phyloP scores from a whole-genome alignment of 2,329 filamentous ascomycete species.

The Fonsecaea pugnacius region DNA sequence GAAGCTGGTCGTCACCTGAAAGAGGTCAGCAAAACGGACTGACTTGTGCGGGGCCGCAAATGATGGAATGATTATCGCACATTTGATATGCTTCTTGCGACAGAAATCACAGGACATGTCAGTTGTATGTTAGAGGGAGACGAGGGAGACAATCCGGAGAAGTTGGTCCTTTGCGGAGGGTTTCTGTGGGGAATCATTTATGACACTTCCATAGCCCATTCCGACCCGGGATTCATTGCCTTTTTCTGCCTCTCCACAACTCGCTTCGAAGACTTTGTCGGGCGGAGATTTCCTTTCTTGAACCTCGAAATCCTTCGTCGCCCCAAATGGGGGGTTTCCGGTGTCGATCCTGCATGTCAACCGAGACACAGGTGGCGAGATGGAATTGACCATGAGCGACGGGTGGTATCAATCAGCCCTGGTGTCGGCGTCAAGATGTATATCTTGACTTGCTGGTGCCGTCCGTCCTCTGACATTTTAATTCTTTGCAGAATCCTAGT shows the following conservation, averaged over 20 bases:
- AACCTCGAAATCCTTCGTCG: neutral
- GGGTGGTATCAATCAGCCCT: neutral
- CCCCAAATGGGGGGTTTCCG: conserved; percentile 9
- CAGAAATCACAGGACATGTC: conserved; percentile 17
- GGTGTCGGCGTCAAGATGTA: neutral
- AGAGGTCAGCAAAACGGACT: neutral
- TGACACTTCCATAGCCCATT: too few relatives aligned
- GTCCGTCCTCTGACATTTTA: neutral
- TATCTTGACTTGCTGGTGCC: neutral
- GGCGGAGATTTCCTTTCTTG: conserved; percentile 1
- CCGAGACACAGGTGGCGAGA: neutral
- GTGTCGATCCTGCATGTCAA: conserved; percentile 13
- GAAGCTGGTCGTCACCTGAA: conserved; percentile 14
- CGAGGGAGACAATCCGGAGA: neutral
- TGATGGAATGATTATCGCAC: neutral
- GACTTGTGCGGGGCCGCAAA: neutral
- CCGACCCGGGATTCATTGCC: conserved; percentile 12
- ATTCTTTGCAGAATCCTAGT: neutral
- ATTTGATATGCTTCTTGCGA: conserved; percentile 14
- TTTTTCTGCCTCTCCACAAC: neutral
- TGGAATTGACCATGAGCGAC: neutral
- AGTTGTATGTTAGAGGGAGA: neutral
- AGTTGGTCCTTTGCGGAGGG: conserved; percentile 8
- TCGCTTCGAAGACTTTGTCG: neutral
- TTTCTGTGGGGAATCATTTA: neutral